Base-by-base conservation (phyloP, 2,329 filamentous ascomycete genomes). In the Aureobasidium sp. region DNA sequence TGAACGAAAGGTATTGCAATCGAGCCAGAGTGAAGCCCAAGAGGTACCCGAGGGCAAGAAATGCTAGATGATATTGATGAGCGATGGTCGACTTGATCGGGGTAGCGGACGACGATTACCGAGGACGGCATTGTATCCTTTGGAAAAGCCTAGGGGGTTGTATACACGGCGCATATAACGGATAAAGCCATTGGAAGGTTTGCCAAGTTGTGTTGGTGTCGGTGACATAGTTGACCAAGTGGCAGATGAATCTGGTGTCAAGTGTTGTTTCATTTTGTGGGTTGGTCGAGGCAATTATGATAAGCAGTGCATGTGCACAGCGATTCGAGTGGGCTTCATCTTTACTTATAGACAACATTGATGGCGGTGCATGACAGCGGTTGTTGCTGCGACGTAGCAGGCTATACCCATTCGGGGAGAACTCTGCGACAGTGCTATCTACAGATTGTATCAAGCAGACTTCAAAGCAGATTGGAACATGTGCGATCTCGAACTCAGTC, bases 71-170 rank as follows among this genome's bases (percentile, higher is more conserved):
- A 64, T 4, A 1, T 20, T 20, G 10, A 71, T 70, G 58, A 46
- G 34, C 44, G n/a, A 3, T 32, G 37, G 17, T 34, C 32, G 5
- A 13, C 1, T 1, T 5, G 20, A 32, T 8, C 17, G 5, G 13
- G n/a, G 63, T 57, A 47, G 47, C 23, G 48, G 34, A 32, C 23
- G 26, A 29, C 20, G 36, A 23, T 37, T 17, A 55, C 78, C 86
- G 2, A 86, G 74, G 41, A 74, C 65, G 66, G 86, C 84, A 69
- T 84, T 86, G 75, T 84, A 85, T 39, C 75, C 76, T 67, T 81
- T 82, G 2, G 73, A 70, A 73, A 87, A 87, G 53, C 84, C 84
- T 29, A 85, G 63, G 2, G 76, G 72, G 47, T 74, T 71, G 67
- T 80, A 81, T 10, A 80, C 53, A 10, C 20, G 27, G 1, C 53